These are phyloP conservation scores for Collybia sordida DNA, from an alignment of 768 basidiomycete species.

Conservation along the genomic window DNA sequence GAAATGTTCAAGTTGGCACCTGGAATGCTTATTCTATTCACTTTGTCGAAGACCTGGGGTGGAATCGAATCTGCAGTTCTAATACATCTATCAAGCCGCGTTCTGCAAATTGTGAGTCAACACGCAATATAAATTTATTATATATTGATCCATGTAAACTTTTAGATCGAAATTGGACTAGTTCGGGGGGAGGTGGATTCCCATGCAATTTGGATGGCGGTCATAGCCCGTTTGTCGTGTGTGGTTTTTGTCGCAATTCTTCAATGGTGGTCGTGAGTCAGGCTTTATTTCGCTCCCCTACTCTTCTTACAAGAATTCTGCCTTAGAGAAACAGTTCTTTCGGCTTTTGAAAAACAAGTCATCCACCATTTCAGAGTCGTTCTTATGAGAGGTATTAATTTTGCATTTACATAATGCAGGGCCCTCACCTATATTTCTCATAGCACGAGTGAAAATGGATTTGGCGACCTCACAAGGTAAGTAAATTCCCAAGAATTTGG, in stretches of 20 bases:
- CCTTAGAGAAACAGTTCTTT: constrained; percentile 7
- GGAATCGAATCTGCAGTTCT: constrained; percentile 22
- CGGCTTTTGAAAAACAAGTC: constrained; percentile 15
- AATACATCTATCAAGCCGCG: constrained; percentile 21
- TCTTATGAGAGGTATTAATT: constrained; percentile 22
- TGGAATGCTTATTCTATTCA: constrained; percentile 16
- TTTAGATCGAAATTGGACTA: constrained; percentile 21
- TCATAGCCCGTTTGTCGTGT: constrained; percentile 15
- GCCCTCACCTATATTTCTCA: background rate
- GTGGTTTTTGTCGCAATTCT: constrained; percentile 15
- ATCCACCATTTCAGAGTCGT: constrained; percentile 23
- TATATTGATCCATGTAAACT: background rate
- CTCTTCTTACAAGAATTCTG: background rate
- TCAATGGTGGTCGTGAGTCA: constrained; percentile 21
- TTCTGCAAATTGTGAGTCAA: constrained; percentile 19
- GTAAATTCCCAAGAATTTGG: background rate
- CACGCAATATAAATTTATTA: background rate
- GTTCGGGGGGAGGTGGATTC: constrained; percentile 15
- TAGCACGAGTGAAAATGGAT: constrained; percentile 20
- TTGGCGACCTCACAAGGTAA: constrained; percentile 23
- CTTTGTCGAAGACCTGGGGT: constrained; percentile 21
- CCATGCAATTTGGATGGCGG: constrained; percentile 15
- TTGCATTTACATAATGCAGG: background rate
- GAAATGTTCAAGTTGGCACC: constrained; percentile 23
- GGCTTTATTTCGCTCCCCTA: no score